Evolutionary conservation across 2,329 filamentous ascomycete species (phyloP).

Genomic region (Aspergillus hiratsukae): DNA sequence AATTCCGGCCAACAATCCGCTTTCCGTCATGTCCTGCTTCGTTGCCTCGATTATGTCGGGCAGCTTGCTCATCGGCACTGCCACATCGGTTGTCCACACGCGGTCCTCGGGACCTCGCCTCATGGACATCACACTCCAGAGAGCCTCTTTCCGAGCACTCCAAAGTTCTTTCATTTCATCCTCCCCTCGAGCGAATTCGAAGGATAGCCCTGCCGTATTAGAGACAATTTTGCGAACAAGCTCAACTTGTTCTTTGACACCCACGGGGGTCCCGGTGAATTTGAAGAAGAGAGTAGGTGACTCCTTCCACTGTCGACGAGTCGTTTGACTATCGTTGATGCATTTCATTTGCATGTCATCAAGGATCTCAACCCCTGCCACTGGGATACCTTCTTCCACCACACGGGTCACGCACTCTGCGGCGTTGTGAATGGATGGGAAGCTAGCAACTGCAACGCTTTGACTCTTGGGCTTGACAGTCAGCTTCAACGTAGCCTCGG

Average conservation of each 20-base stretch:
- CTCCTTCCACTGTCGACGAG: conserved; percentile 59
- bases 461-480: conserved; percentile 75
- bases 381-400: conserved; percentile 73
- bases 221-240: conserved; percentile 58
- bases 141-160: conserved; percentile 69
- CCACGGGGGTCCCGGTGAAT: conserved; percentile 61
- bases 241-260: conserved; percentile 60
- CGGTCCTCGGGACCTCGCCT: conserved; percentile 55
- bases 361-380: conserved; percentile 88
- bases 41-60: conserved; percentile 69
- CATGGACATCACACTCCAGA: conserved; percentile 69
- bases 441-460: conserved; percentile 72
- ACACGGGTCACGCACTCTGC: conserved; percentile 76
- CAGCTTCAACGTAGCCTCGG: conserved; percentile 83
- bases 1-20: conserved; percentile 62
- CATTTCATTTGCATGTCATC: conserved; percentile 85
- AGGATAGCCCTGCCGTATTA: conserved; percentile 51
- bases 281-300: conserved; percentile 71
- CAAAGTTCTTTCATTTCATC: conserved; percentile 67
- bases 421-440: conserved; percentile 62
- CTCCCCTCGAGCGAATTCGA: conserved; percentile 63
- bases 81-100: conserved; percentile 78
- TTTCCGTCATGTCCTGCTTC: conserved; percentile 59
- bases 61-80: conserved; percentile 67
- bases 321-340: conserved; percentile 53